Base-by-base conservation (phyloP, 225 moss, liverwort and hornwort genomes). In the Pleurozium schreberi region DNA sequence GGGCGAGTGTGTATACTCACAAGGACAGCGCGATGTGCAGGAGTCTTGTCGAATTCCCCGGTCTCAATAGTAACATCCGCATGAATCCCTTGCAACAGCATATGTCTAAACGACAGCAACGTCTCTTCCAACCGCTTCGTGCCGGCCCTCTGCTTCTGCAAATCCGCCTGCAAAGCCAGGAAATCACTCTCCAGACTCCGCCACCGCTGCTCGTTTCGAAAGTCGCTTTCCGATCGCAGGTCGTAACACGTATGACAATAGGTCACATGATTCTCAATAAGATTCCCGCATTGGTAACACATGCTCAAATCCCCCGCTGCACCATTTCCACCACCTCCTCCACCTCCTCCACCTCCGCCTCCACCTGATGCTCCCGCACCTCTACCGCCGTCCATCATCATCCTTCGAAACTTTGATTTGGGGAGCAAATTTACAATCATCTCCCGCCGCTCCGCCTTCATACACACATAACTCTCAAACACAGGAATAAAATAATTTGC, bases 1-100 rank as follows among this genome's bases (percentile, higher is more conserved):
- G 57, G 64, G 73, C 52, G 8, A 69, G 62, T 21, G 30, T 36
- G 52, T 14, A 67, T 20, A 88, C 92, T 92, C 73, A 96, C 95
- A 82, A 96, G 89, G 52, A 96, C 90, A 49, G 93, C 95, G 20
- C 95, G 95, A 82, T 95, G 95, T 15, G 94, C 94, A 83, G 96
- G 94, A 59, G 95, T 96, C 89, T 91, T 95, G 53, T 96, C 95
- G 36, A 84, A 92, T 42, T 95, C 95, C 60, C 94, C 95, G 42
- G 96, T 96, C 90, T 95, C 96, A 84, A 96, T 96, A 7, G 96
- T 96, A 38, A 96, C 96, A 84, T 96, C 96, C 27, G 96, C 95
- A 86, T 95, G 96, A 85, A 96, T 89, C 25, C 96, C 95, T 83
- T 94, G 90, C 83, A 91, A 81, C 33, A 96, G 86, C 95, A 95